Base-by-base conservation (phyloP, 2,329 filamentous ascomycete species). In the Fusarium ramigenum region DNA sequence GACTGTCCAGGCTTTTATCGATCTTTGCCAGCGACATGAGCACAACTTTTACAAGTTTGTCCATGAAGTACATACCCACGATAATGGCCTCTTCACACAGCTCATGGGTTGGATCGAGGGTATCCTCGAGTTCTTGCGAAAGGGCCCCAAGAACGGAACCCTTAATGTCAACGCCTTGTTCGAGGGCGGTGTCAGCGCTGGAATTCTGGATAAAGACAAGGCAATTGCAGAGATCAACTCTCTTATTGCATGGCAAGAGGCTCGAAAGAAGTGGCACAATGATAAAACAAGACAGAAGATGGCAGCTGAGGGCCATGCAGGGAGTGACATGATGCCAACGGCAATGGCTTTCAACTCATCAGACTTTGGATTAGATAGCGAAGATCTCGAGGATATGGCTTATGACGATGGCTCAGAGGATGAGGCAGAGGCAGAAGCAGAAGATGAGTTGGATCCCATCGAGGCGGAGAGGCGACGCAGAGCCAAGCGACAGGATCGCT, bases 31-130 rank as follows among this genome's bases (percentile, higher is more conserved):
- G 75, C 91, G 96, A 47, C 96, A 99, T 81, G 94, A 99, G 83
- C 91, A 97, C 80, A 97, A 97, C 83, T 96, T 99, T 80, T 99
- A 98, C 88, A 98, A 97, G 82, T 99, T 99, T 81, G 93, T 99
- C 7, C 96, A 99, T 81, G 96, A 99, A 83, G 96, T 99, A 2
- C 96, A 99, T 80, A 91, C 93, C 11, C 96, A 99, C 78, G 96
- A 99, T 81, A 97, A 99, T 72, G 96, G 96, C 2, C 89, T 99
- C 3, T 99, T 99, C 78, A 95, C 95, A 40, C 93, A 97, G 78
- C 88, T 99, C 58, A 99, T 99, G 96, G 91, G 91, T 32, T 98
- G 96, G 96, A 92, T 98, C 50, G 96, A 99, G 84, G 93, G 93
- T 40, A 98, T 99, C 66, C 89, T 99, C 10, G 93, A 96, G 70